Evolutionary conservation across 78 protist species (phyloP), one percentile per base, ranked within the genome.

Genomic region (Emiliania huxleyi): DNA sequence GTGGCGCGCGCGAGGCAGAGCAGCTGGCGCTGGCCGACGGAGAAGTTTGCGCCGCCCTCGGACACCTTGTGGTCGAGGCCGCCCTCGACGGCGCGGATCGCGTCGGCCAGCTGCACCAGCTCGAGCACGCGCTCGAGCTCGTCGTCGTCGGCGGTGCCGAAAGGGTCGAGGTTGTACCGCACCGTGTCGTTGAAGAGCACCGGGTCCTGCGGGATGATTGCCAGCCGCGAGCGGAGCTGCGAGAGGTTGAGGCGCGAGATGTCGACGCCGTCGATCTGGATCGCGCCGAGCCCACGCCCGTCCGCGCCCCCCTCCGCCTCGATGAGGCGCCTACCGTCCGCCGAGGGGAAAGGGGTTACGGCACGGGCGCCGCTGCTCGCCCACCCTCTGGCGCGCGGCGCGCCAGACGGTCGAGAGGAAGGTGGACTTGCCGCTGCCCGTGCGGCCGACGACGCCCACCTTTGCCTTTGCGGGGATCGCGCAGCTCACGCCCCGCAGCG

Each of bases 191-290:
- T 73, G 95, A 98, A 96, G 71, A 97, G 87, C 0, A 93, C 94
- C 46, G 99, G 98, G 69, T 96, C 98, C 95, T 98, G 99, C 26
- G 99, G 98, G 46, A 98, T 98, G 95, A 98, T 97, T 21, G 98
- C 84, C 37, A 98, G 93, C 37, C 90, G 91, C 29, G 81, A 35
- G 38, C 99, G 95, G 44, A 97, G 85, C 49, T 49, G 93, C n/a
- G 46, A 48, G 73, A 97, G 90, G 38, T 96, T 96, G 15, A 97
- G 44, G 1, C 23, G 2, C 0, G 96, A 8, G 46, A 96, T 95
- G 84, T 96, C 96, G 18, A 94, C 92, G 35, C 96, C 95, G 44
- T 96, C 97, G 37, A 97, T 37, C 29, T 0, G 11, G 22, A 96
- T 71, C 6, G 81, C 81, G 42, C 81, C 81, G 23, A 35, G 15